A percentile compares a stretch with the other conserved stretches of the same genome.
phyloP scores from a whole-genome alignment of 176 grass and related monocot genomes.

The Calamus simplicifolius region DNA sequence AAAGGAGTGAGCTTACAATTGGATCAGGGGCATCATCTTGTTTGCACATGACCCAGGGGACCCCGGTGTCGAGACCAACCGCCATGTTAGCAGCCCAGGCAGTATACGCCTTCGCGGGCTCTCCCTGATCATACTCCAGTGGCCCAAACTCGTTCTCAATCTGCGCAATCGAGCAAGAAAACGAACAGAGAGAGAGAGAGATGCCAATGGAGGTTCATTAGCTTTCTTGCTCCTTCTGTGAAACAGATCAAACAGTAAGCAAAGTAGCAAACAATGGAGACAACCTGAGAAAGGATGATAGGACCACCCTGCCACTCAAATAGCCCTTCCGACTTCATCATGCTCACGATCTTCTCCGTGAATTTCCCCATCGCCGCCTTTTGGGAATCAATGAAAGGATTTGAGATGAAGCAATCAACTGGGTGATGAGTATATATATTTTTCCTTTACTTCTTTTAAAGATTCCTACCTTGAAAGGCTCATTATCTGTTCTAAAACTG shows the following conservation, averaged over 20 bases:
- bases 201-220: no score
- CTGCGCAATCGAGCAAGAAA: constrained; percentile 30
- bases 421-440: no score
- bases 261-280: no score
- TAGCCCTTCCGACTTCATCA: constrained; percentile 88
- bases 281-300: constrained; percentile 90
- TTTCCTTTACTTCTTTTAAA: not conserved
- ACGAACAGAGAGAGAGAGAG: not conserved
- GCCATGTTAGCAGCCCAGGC: constrained; percentile 93
- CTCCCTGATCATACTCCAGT: constrained; percentile 88
- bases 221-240: no score
- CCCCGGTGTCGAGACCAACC: constrained; percentile 56
- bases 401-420: not conserved
- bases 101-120: constrained; percentile 61
- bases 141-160: constrained; percentile 98
- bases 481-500: constrained; percentile 90
- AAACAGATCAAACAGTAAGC: no score
- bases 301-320: constrained; percentile 96
- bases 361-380: constrained; percentile 94
- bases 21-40: constrained; percentile 96
- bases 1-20: constrained; percentile 45
- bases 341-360: constrained; percentile 74
- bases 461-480: constrained; percentile 84
- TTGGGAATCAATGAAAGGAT: constrained; percentile 13
- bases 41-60: constrained; percentile 99